A percentile compares a stretch with the other conserved stretches of the same genome.
Evolutionary conservation across 1,284 basidiomycete species (phyloP).

Genomic region (Ustilago trichophora): DNA sequence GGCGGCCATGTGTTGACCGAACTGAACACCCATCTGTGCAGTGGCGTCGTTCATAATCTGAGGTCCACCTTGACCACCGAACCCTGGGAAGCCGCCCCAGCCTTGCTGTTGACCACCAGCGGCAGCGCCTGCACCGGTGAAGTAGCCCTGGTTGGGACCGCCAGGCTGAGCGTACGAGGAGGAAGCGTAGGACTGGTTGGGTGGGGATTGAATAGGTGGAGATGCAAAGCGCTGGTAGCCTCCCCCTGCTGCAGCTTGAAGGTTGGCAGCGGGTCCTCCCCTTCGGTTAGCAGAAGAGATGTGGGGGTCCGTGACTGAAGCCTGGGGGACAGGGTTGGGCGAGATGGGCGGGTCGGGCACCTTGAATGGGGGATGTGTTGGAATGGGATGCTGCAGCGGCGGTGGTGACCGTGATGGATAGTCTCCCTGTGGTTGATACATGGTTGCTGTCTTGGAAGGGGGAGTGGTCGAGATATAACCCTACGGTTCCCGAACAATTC

Average conservation of each 20-base stretch:
- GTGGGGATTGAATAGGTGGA: constrained; percentile 39
- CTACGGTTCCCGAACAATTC: neutral
- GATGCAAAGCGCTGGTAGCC: constrained; percentile 48
- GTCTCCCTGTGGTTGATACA: constrained; percentile 47
- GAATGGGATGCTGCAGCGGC: constrained; percentile 65
- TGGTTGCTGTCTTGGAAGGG: constrained; percentile 9
- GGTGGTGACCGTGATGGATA: constrained; percentile 51
- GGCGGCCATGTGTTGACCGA: constrained; percentile 87
- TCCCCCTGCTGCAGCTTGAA: constrained; percentile 27
- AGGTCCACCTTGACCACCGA: constrained; percentile 20
- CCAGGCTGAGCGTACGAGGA: constrained; percentile 15
- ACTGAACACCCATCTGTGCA: constrained; percentile 94
- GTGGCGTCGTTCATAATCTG: constrained; percentile 83
- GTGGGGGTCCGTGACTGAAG: constrained; percentile 37
- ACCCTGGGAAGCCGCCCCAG: constrained; percentile 24
- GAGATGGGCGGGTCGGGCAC: constrained; percentile 58
- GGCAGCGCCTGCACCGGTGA: constrained; percentile 5
- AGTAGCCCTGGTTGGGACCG: constrained; percentile 11
- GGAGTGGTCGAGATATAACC: too few relatives aligned
- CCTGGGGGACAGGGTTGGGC: constrained; percentile 34
- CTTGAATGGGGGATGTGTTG: constrained; percentile 60
- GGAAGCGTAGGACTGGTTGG: constrained; percentile 12
- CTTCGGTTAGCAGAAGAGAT: constrained; percentile 29
- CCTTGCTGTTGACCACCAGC: constrained; percentile 14
- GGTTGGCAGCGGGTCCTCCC: constrained; percentile 24